These are phyloP conservation scores for Anisodus acutangulus DNA, from an alignment of 257 asterid genomes.

Conservation along the genomic window DNA sequence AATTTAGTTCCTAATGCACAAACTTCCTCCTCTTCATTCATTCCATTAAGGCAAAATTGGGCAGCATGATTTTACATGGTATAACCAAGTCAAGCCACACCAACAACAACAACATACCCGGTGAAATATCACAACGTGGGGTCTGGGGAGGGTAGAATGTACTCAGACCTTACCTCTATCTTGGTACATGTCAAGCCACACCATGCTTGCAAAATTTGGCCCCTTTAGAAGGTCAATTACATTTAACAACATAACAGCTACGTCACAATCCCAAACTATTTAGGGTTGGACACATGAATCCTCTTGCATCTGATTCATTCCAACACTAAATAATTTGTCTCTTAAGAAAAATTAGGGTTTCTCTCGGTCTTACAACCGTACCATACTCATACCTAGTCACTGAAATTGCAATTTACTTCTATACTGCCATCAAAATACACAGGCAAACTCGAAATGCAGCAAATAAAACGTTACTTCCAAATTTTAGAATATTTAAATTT, in stretches of 20 bases:
- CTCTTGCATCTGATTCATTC: neutral
- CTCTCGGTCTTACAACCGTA: neutral
- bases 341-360: neutral
- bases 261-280: too few relatives aligned
- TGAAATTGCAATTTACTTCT: neutral
- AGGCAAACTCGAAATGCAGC: neutral
- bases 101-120: neutral
- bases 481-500: neutral
- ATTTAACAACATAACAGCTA: neutral
- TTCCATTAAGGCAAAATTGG: neutral
- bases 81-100: neutral
- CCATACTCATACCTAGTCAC: neutral
- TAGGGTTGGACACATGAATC: neutral
- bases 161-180: too few relatives aligned
- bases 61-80: neutral
- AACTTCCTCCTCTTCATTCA: neutral
- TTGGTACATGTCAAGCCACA: neutral
- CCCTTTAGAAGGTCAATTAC: neutral
- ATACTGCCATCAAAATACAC: neutral
- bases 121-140: too few relatives aligned
- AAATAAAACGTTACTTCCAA: neutral
- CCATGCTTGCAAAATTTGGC: neutral
- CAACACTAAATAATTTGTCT: neutral
- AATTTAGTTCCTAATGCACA: neutral
- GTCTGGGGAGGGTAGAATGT: too few relatives aligned